Conservation (phyloP, 495 filamentous ascomycete species). For the Xylaria sp. region DNA sequence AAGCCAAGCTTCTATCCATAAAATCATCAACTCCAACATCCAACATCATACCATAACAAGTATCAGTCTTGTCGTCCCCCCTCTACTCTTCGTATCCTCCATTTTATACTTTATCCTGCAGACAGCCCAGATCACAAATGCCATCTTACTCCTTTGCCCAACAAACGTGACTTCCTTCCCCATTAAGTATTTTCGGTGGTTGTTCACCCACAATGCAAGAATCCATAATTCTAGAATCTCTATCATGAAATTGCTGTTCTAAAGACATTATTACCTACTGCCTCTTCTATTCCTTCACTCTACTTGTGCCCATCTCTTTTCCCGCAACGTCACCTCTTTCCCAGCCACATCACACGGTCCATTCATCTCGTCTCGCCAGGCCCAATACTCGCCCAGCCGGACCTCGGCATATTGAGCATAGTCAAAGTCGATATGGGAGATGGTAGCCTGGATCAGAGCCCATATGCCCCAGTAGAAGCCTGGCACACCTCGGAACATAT, state of each 20-base stretch:
- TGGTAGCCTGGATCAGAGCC: constrained; percentile 94
- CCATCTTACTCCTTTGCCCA: not conserved
- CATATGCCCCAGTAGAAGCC: constrained; percentile 93
- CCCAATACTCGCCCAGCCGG: constrained; percentile 91
- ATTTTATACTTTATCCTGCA: not conserved
- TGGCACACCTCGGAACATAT: constrained; percentile 86
- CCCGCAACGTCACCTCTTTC: constrained; percentile 73
- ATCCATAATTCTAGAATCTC: constrained; percentile 4
- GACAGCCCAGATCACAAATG: not conserved
- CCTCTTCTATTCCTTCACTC: constrained; percentile 29
- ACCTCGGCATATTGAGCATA: constrained; percentile 91
- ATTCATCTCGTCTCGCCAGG: constrained; percentile 80
- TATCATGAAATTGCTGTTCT: not conserved
- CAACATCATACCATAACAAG: not conserved
- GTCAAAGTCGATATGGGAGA: constrained; percentile 96
- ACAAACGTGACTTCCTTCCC: not conserved
- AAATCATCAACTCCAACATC: not conserved
- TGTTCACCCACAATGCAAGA: not conserved
- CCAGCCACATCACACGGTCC: constrained; percentile 63
- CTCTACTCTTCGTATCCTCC: not conserved
- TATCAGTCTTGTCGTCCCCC: not conserved
- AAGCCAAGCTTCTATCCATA: not conserved
- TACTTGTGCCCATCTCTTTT: constrained; percentile 79
- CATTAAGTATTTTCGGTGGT: not conserved
- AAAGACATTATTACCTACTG: not conserved